phyloP scores from a whole-genome alignment of 495 filamentous ascomycete genomes.

The Daldinia caldariorum region DNA sequence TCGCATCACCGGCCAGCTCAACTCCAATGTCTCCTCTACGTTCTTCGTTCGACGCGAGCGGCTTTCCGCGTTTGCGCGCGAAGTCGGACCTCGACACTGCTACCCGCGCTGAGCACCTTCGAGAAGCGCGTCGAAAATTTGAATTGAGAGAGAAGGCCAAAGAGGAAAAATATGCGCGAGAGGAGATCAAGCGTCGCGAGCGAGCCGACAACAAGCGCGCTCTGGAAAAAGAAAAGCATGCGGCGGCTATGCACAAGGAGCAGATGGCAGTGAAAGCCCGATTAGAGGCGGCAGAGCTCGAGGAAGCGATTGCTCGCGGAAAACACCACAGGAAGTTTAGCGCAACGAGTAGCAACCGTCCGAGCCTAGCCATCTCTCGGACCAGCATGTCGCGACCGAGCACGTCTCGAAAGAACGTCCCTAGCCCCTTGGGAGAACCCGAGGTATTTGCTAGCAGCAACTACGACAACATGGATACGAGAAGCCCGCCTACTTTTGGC shows the following conservation, averaged over 20 bases:
- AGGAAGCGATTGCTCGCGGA: constrained; percentile 43
- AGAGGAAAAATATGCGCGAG: constrained; percentile 65
- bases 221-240: constrained; percentile 52
- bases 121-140: constrained; percentile 63
- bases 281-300: constrained; percentile 42
- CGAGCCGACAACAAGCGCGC: constrained; percentile 59
- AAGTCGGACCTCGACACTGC: constrained; percentile 61
- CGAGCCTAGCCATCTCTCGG: constrained; percentile 45
- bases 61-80: constrained; percentile 62
- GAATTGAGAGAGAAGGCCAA: constrained; percentile 63
- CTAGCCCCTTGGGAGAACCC: constrained; percentile 43
- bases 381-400: constrained; percentile 49
- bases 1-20: constrained; percentile 44
- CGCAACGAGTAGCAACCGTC: constrained; percentile 46
- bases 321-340: constrained; percentile 51
- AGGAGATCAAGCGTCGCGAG: constrained; percentile 62
- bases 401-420: constrained; percentile 52
- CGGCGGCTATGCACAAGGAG: constrained; percentile 43
- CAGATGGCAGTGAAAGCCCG: constrained; percentile 41
- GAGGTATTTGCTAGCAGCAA: constrained; percentile 53
- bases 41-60: constrained; percentile 58
- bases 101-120: constrained; percentile 58
- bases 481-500: constrained; percentile 40
- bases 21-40: constrained; percentile 61
- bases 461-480: constrained; percentile 53